Conservation (phyloP, 257 asterid species). For the Solanum pennellii region DNA sequence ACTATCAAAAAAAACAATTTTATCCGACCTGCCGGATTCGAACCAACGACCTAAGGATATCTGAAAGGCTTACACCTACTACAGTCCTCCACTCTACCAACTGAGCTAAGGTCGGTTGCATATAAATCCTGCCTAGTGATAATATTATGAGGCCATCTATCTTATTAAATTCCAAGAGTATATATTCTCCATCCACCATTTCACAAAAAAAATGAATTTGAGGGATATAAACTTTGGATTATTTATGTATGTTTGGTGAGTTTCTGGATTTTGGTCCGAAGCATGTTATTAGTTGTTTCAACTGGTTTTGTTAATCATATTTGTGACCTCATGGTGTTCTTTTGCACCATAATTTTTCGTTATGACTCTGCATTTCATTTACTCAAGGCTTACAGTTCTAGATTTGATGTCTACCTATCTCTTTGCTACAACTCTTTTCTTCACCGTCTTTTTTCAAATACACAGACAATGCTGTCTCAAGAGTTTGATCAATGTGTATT, state of each 20-base stretch:
- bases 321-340: too few species aligned
- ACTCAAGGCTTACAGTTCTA: too few species aligned
- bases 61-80: neutral
- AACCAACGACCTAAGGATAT: conserved; percentile 30
- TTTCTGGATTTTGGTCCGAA: neutral
- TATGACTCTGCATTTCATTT: too few species aligned
- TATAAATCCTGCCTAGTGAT: neutral
- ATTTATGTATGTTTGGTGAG: neutral
- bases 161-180: neutral
- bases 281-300: neutral
- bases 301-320: neutral
- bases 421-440: neutral
- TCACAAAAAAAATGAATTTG: neutral
- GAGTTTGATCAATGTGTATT: neutral
- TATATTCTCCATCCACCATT: neutral
- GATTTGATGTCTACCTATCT: neutral
- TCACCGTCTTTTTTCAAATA: neutral
- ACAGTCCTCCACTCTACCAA: conserved; percentile 5
- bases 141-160: neutral
- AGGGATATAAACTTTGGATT: neutral
- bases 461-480: neutral
- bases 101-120: conserved; percentile 3
- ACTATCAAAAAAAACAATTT: neutral
- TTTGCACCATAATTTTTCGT: too few species aligned
- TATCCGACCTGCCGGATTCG: conserved; percentile 33